Evolutionary conservation across 208 protist genomes (phyloP).

Genomic region (Vickermania ingenoplastis): DNA sequence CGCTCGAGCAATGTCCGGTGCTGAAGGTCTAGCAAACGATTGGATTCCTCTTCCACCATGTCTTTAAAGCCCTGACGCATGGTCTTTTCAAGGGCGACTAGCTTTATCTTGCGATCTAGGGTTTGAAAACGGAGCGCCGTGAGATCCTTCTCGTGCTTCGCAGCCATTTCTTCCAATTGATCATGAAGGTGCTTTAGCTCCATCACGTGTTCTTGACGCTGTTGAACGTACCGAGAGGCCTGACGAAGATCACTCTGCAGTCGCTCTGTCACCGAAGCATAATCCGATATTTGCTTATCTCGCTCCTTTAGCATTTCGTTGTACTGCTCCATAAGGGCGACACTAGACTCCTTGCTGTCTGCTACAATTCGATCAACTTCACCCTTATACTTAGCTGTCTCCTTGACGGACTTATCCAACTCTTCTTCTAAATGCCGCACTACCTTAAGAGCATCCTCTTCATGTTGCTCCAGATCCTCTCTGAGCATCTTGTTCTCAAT

Average conservation of each 20-base stretch:
- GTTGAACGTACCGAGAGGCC: conserved; percentile 38
- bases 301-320: conserved; percentile 42
- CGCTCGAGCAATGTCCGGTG: conserved; percentile 33
- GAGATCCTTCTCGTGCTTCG: conserved; percentile 52
- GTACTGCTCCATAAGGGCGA: conserved; percentile 29
- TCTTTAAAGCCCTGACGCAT: conserved; percentile 51
- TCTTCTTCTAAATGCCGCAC: conserved; percentile 28
- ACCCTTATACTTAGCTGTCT: conserved; percentile 16
- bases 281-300: conserved; percentile 46
- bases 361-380: conserved; percentile 31
- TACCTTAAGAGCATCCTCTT: conserved; percentile 47
- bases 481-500: conserved; percentile 45
- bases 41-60: conserved; percentile 40
- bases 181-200: conserved; percentile 62
- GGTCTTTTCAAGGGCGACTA: conserved; percentile 61
- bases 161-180: conserved; percentile 38
- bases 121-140: conserved; percentile 64
- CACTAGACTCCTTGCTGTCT: conserved; percentile 6
- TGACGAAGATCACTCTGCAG: conserved; percentile 58
- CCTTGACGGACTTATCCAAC: conserved; percentile 25
- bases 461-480: conserved; percentile 30
- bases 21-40: conserved; percentile 28
- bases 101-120: conserved; percentile 72
- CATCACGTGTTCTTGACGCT: conserved; percentile 47
- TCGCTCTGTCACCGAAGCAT: conserved; percentile 27